Base-by-base conservation (phyloP, 805 yeast genomes). In the Trichomonascus vanleenenianus region DNA sequence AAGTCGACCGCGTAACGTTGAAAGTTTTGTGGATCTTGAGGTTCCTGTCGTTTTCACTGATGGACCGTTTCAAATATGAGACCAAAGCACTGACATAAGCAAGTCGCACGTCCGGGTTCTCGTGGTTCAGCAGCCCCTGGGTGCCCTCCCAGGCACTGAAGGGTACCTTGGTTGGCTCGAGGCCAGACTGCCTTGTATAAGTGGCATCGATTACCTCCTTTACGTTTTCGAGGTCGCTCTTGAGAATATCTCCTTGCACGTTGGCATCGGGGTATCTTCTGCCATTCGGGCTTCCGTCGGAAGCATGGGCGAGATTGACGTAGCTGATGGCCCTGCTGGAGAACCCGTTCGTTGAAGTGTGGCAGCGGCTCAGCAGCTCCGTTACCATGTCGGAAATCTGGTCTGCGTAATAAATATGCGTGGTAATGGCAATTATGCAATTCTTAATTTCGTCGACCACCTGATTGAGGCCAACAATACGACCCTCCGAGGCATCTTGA, bases 371-470 rank as follows among this genome's bases (percentile, higher is more conserved):
- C 22, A 69, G 50, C 11, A 88, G 67, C 48, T 84, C 95, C 25
- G 78, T 75, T 15, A 88, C 68, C 68, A 91, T 81, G 60, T 89
- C 97, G 12, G 81, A 74, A 3, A 83, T 77, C 62, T 93, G 98
- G 53, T 87, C 94, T 49, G 81, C 81, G 60, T 91, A 91, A 56
- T 88, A 88, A 10, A 81, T 75, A 60, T 88, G 95, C 2, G 78
- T 74, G 1, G 88, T 79, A 44, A 91, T 70, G 48, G 83, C 80
- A 47, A 81, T 76, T 45, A 89, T 75, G 20, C 88, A 76, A 18
- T 66, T 66, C 11, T 25, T 43, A 38, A 35, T 33, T 14, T 25
- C 34, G 37, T 22, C 44, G 15, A 37, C 40, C 18, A 39, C 16
- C n/a, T 2, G 3, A n/a, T 22, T 16, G 12, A n/a, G 33, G 30